phyloP scores from a whole-genome alignment of 371 early-diverging fungal species.

The Lichtheimia ornata region DNA sequence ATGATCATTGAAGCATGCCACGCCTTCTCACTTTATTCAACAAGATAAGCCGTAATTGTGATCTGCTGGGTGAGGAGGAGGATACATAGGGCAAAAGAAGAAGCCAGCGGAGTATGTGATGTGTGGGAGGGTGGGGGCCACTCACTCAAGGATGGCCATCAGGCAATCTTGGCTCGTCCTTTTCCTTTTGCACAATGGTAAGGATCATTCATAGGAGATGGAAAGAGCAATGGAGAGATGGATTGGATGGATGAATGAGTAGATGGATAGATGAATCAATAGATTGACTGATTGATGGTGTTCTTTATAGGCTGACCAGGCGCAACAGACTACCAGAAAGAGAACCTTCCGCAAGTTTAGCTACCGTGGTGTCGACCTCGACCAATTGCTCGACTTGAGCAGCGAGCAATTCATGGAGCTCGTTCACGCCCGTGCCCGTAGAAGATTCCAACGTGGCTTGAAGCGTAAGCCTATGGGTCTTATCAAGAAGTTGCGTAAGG shows the following conservation, averaged over 20 bases:
- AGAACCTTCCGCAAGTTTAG: conserved; percentile 96
- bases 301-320: conserved; percentile 47
- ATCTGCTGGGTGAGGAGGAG: background rate
- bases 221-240: background rate
- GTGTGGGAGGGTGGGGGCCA: background rate
- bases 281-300: background rate
- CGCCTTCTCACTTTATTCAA: too few relatives aligned
- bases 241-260: conserved; percentile 9
- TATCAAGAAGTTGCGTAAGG: conserved; percentile 94
- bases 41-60: background rate
- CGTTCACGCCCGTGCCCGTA: conserved; percentile 94
- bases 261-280: conserved; percentile 10
- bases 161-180: conserved; percentile 1
- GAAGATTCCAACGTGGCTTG: conserved; percentile 96
- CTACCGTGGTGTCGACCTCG: conserved; percentile 96
- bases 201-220: background rate
- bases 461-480: conserved; percentile 96
- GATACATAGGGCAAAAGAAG: background rate
- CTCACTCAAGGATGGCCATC: background rate
- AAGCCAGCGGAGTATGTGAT: background rate
- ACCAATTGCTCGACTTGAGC: conserved; percentile 84
- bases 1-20: background rate
- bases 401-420: conserved; percentile 94
- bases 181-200: conserved; percentile 1
- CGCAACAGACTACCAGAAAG: conserved; percentile 65